Evolutionary conservation across 1,139 yeast species (phyloP), one percentile per base, ranked within the genome.

Genomic region (Chernovozyma aurita): DNA sequence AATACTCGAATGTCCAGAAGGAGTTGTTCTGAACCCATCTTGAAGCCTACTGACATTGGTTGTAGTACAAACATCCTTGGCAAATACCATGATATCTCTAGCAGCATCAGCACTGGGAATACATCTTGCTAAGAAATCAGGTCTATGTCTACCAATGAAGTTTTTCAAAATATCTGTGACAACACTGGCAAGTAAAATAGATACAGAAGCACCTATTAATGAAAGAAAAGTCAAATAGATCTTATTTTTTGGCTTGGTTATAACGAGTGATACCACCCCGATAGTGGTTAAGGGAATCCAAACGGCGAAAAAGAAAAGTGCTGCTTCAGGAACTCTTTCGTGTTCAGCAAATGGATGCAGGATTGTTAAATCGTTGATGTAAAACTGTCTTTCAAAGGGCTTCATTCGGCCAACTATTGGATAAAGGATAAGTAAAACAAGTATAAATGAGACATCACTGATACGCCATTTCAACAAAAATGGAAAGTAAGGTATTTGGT

Each of bases 11-110:
- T 82, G 90, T 2, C 92, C 92, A 3, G 87, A 80, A 0, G 95
- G 95, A 12, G 90, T 83, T 2, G 87, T 78, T 50, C 87, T 71
- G 50, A 78, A 80, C 0, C 94, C 95, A 48, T 85, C 95, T 42
- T 65, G 55, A 29, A 84, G 60, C 13, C 56, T 28, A 41, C 50
- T 40, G 55, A 59, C 37, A 64, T 69, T 36, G 53, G 66, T 28
- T 4, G 78, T 68, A 1, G 88, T 78, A 48, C 92, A 83, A 1
- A 79, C 82, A 43, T 78, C 83, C 32, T 63, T 66, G 4, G 83
- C 82, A 35, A 50, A 57, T 9, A 77, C 80, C 45, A 76, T 49
- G 1, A 65, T 59, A 44, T 75, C 63, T 7, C 40, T 42, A 1
- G 81, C 78, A 0, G 80, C 56, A 34, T 61, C 76, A 2, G 57